A percentile compares a stretch with the other conserved stretches of the same genome.
These are phyloP conservation scores for Stemphylium vesicarium DNA, from an alignment of 2,329 filamentous ascomycete genomes.

Conservation along the genomic window DNA sequence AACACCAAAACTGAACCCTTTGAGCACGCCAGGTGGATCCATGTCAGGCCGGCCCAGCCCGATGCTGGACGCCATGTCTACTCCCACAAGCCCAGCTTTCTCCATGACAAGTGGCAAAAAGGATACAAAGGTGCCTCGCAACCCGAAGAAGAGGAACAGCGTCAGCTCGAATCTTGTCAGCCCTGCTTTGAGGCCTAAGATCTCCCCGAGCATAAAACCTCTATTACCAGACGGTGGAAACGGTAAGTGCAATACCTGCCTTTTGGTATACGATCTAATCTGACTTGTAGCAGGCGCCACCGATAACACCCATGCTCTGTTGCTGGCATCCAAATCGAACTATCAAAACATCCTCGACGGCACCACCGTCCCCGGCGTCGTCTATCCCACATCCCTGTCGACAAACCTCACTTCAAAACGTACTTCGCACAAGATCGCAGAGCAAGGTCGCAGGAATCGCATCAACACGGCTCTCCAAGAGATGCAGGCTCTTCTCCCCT, in stretches of 20 bases:
- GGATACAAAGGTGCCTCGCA: conserved; percentile 37
- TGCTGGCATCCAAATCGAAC: conserved; percentile 93
- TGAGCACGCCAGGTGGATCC: conserved; percentile 54
- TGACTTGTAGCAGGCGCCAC: conserved; percentile 51
- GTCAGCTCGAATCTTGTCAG: conserved; percentile 71
- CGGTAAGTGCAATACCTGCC: conserved; percentile 51
- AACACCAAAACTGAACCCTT: conserved; percentile 69
- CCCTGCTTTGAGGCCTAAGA: conserved; percentile 83
- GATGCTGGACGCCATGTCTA: conserved; percentile 59
- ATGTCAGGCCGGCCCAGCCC: conserved; percentile 54
- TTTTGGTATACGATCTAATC: background rate
- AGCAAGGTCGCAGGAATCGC: conserved; percentile 91
- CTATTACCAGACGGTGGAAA: conserved; percentile 70
- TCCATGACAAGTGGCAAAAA: conserved; percentile 37
- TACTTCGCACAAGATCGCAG: conserved; percentile 96
- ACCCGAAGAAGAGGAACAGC: conserved; percentile 61
- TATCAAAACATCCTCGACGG: conserved; percentile 98
- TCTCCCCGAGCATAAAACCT: conserved; percentile 94
- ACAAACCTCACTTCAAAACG: conserved; percentile 95
- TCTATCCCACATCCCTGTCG: conserved; percentile 87
- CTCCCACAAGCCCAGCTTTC: conserved; percentile 54
- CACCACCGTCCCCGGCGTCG: conserved; percentile 85
- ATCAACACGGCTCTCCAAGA: conserved; percentile 94
- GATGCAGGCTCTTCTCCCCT: conserved; percentile 85
- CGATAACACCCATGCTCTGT: conserved; percentile 68